Evolutionary conservation across 2,329 filamentous ascomycete species (phyloP).

Genomic region (Colletotrichum higginsianum): DNA sequence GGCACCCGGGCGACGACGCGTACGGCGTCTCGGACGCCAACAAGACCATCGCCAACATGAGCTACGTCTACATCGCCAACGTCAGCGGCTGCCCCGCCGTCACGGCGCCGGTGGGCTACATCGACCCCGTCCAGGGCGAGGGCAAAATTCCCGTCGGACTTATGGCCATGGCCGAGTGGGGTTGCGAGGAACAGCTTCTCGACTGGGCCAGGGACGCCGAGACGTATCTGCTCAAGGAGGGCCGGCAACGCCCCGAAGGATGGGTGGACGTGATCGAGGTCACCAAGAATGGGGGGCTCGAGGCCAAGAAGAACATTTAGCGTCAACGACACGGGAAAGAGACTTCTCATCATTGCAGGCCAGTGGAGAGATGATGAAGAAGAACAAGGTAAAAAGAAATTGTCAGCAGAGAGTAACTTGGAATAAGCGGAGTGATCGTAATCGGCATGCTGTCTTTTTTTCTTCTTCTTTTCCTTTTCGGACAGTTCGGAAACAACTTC

Average conservation of each 20-base stretch:
- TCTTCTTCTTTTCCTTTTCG: background rate
- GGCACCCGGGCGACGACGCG: conserved; percentile 68
- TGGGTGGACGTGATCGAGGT: conserved; percentile 72
- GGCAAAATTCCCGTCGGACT: conserved; percentile 74
- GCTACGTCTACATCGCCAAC: conserved; percentile 89
- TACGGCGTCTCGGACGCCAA: conserved; percentile 85
- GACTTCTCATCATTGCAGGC: background rate
- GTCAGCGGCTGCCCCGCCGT: conserved; percentile 84
- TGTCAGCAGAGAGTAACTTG: too few relatives aligned
- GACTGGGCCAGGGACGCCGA: conserved; percentile 73
- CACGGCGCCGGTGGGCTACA: conserved; percentile 82
- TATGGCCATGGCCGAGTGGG: conserved; percentile 78
- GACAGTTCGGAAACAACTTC: too few relatives aligned
- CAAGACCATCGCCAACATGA: conserved; percentile 82
- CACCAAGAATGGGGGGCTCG: conserved; percentile 45
- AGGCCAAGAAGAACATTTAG: conserved; percentile 38
- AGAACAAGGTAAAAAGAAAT: background rate
- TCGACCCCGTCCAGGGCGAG: conserved; percentile 66
- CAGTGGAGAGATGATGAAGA: background rate
- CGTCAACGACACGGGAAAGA: background rate
- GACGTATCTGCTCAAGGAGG: conserved; percentile 66
- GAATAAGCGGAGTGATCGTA: too few relatives aligned
- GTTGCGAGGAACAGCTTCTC: conserved; percentile 74
- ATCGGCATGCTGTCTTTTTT: background rate
- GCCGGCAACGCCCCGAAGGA: conserved; percentile 64